Evolutionary conservation across 129 eudicot genomes (phyloP).

Genomic region (Glebionis coronaria): DNA sequence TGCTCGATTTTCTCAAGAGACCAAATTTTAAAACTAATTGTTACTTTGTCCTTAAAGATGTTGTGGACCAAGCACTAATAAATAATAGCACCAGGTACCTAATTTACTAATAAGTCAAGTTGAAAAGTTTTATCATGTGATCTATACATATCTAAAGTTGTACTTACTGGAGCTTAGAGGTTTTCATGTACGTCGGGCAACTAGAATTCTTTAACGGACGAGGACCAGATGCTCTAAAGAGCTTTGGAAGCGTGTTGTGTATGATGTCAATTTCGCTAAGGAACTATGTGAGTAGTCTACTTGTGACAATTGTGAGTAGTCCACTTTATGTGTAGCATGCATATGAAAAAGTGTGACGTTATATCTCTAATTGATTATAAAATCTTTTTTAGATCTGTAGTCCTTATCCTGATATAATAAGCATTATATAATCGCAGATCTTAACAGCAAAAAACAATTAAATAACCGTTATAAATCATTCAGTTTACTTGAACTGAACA

Average conservation of each 20-base stretch:
- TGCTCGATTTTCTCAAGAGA: no score
- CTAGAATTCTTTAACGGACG: slow-evolving; percentile 79
- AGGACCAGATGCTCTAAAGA: slow-evolving; percentile 82
- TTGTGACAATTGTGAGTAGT: slow-evolving; percentile 73
- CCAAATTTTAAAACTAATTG: slow-evolving; percentile 61
- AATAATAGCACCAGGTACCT: slow-evolving; percentile 67
- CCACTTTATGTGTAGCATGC: no score
- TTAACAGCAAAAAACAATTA: no score
- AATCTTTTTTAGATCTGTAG: no score
- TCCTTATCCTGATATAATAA: no score
- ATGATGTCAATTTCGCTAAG: slow-evolving; percentile 83
- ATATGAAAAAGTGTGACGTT: no score
- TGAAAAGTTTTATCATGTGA: no score
- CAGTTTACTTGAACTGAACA: no score
- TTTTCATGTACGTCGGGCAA: slow-evolving; percentile 87
- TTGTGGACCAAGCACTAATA: slow-evolving; percentile 53
- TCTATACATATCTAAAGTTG: no score
- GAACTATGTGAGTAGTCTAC: slow-evolving; percentile 72
- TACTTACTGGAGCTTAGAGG: slow-evolving; percentile 71
- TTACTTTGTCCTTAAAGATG: slow-evolving; percentile 69
- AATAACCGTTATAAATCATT: no score
- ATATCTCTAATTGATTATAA: no score
- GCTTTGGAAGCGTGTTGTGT: slow-evolving; percentile 80
- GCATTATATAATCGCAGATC: no score
- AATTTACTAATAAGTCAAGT: slow-evolving; percentile 3